Evolutionary conservation across 2,329 filamentous ascomycete genomes (phyloP).

Genomic region (Arthroderma uncinatum): DNA sequence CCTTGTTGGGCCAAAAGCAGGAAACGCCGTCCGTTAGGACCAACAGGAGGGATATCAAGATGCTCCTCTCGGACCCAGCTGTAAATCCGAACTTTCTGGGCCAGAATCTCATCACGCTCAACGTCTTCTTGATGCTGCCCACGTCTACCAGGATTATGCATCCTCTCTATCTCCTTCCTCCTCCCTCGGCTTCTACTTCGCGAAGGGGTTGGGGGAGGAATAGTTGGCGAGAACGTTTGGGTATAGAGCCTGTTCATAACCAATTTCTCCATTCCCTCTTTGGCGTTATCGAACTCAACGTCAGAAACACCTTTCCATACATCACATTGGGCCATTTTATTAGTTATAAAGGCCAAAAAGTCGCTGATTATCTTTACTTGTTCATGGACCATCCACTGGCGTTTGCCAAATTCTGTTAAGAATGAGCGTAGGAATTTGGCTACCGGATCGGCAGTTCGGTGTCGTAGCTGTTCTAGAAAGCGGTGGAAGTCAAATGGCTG

Average conservation of each 20-base stretch:
- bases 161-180: constrained; percentile 55
- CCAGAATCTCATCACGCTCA: constrained; percentile 86
- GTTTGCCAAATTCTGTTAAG: constrained; percentile 85
- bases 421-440: constrained; percentile 94
- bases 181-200: constrained; percentile 50
- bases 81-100: constrained; percentile 95
- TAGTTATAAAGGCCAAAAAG: constrained; percentile 90
- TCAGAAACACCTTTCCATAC: constrained; percentile 95
- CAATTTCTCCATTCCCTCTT: constrained; percentile 97
- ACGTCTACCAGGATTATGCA: constrained; percentile 67
- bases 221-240: constrained; percentile 92
- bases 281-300: constrained; percentile 93
- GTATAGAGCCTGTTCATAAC: constrained; percentile 97
- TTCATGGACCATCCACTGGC: constrained; percentile 99
- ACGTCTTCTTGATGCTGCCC: constrained; percentile 98
- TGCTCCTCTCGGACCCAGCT: constrained; percentile 89
- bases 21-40: constrained; percentile 78
- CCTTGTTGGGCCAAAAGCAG: constrained; percentile 80
- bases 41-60: constrained; percentile 77
- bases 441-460: constrained; percentile 95
- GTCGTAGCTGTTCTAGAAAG: constrained; percentile 87
- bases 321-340: constrained; percentile 96
- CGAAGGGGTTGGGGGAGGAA: constrained; percentile 57
- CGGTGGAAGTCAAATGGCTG: constrained; percentile 95
- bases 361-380: constrained; percentile 98